Percentiles rank a stretch among this genome's conserved stretches.
Conservation (phyloP, 768 basidiomycete genomes). For the Nevesoporus exiguus region DNA sequence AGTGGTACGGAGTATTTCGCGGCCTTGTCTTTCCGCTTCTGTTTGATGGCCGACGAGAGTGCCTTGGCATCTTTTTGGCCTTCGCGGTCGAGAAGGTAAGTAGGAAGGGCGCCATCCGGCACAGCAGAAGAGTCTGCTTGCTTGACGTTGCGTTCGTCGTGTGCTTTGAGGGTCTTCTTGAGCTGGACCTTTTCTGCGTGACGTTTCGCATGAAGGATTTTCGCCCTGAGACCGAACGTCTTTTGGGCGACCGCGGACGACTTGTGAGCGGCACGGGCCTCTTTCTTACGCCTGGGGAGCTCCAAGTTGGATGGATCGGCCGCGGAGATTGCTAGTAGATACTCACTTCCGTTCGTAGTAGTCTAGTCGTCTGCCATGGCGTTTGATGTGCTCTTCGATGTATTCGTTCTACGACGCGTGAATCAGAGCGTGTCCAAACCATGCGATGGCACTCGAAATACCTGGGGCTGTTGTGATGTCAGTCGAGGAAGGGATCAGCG, state of each 20-base stretch:
- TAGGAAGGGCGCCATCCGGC: slow-evolving; percentile 89
- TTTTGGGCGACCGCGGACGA: slow-evolving; percentile 87
- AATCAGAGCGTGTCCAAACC: slow-evolving; percentile 8
- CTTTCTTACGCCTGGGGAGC: slow-evolving; percentile 66
- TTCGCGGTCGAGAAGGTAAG: slow-evolving; percentile 95
- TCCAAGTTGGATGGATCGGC: not conserved
- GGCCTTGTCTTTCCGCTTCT: slow-evolving; percentile 98
- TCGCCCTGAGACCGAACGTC: slow-evolving; percentile 94
- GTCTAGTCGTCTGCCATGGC: slow-evolving; percentile 94
- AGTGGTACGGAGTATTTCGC: slow-evolving; percentile 96
- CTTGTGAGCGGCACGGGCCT: slow-evolving; percentile 73
- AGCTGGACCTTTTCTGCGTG: slow-evolving; percentile 98
- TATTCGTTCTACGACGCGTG: slow-evolving; percentile 79
- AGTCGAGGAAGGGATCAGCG: not conserved
- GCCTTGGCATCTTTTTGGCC: slow-evolving; percentile 99
- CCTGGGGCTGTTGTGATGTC: slow-evolving; percentile 57
- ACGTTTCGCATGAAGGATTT: slow-evolving; percentile 94
- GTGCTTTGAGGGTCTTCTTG: slow-evolving; percentile 99
- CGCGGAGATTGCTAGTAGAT: not conserved
- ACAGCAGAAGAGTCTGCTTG: slow-evolving; percentile 79
- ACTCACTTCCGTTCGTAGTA: slow-evolving; percentile 92
- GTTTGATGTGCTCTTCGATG: slow-evolving; percentile 97
- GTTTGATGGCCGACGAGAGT: slow-evolving; percentile 92
- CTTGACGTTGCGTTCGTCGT: slow-evolving; percentile 98
- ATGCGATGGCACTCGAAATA: slow-evolving; percentile 26